Evolutionary conservation across 2,329 filamentous ascomycete species (phyloP).

Genomic region (Coniochaeta sp.): DNA sequence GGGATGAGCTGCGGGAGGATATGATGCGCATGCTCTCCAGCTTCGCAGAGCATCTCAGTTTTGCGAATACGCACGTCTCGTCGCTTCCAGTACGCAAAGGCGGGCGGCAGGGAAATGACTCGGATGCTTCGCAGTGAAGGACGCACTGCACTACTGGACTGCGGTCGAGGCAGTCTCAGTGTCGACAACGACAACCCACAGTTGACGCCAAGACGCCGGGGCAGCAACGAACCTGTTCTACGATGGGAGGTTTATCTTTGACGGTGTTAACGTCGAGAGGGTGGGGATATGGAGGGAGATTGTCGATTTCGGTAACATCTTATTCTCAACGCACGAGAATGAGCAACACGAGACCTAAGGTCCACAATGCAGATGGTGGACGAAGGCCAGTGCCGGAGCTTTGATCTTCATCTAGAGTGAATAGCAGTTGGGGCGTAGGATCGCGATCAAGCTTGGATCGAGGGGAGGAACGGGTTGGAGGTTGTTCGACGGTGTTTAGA

Average conservation of each 20-base stretch:
- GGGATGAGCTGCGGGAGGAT: constrained; percentile 22
- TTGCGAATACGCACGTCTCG: constrained; percentile 19
- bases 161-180: no score
- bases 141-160: neutral
- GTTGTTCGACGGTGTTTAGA: neutral
- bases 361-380: no score
- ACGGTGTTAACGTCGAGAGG: no score
- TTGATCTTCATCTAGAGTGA: neutral
- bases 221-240: no score
- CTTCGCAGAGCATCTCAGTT: constrained; percentile 24
- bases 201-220: no score
- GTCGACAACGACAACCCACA: no score
- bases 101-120: constrained; percentile 8
- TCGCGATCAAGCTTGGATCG: neutral
- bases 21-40: constrained; percentile 23
- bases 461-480: neutral
- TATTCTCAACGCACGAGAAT: no score
- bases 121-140: neutral
- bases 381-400: no score
- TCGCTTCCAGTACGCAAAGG: constrained; percentile 17
- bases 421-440: neutral
- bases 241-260: no score
- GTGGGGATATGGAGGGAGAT: no score
- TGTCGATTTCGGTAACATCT: no score
- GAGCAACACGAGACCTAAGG: no score